phyloP scores from a whole-genome alignment of 1,139 yeast species.

The Debaryomyces nepalensis region DNA sequence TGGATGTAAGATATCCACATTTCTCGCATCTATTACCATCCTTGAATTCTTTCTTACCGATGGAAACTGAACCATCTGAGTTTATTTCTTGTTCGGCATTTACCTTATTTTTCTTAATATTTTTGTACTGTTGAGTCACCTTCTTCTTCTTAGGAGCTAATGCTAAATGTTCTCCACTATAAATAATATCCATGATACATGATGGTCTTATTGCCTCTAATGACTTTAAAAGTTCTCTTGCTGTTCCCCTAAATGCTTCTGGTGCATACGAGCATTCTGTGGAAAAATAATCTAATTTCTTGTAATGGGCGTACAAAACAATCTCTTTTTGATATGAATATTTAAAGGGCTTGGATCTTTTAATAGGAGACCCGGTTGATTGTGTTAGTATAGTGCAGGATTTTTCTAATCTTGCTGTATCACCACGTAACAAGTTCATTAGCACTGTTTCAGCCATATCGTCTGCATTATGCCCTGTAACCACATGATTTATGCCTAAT shows the following conservation, averaged over 20 bases:
- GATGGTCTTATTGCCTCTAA: conserved; percentile 90
- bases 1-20: conserved; percentile 92
- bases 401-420: conserved; percentile 86
- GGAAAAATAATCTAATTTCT: conserved; percentile 91
- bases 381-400: conserved; percentile 90
- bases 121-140: conserved; percentile 34
- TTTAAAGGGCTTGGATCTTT: conserved; percentile 94
- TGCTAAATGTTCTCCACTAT: conserved; percentile 88
- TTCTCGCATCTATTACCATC: conserved; percentile 81
- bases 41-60: conserved; percentile 37
- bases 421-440: conserved; percentile 96
- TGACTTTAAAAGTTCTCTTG: conserved; percentile 87
- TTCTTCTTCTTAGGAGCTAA: conserved; percentile 59
- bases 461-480: conserved; percentile 98
- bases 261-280: conserved; percentile 99
- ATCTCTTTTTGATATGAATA: conserved; percentile 97
- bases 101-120: conserved; percentile 23
- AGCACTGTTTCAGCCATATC: conserved; percentile 98
- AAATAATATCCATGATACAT: conserved; percentile 90
- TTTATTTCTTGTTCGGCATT: conserved; percentile 54
- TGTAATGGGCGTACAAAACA: conserved; percentile 95
- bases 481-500: conserved; percentile 84
- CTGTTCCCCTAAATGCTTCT: conserved; percentile 97
- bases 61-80: conserved; percentile 62
- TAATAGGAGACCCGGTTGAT: conserved; percentile 76